These are phyloP conservation scores for Candida krabiensis DNA, from an alignment of 805 yeast genomes.

Conservation along the genomic window DNA sequence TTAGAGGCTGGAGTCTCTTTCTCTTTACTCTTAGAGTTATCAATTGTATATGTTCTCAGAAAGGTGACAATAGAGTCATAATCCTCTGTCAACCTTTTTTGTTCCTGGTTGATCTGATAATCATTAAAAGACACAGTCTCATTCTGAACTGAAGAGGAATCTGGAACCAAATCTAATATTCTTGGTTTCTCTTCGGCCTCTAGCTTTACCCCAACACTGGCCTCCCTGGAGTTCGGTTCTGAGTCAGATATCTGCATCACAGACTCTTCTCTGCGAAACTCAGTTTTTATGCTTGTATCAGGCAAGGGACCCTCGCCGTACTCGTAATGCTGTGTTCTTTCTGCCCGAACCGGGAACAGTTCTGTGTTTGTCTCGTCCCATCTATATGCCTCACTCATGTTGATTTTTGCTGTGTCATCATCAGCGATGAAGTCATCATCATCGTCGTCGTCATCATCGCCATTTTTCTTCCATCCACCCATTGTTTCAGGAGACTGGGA, in stretches of 20 bases:
- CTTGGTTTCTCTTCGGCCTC: conserved; percentile 7
- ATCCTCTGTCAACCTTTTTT: conserved; percentile 36
- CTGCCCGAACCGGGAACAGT: conserved; percentile 72
- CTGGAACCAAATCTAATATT: conserved; percentile 13
- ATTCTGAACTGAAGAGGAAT: conserved; percentile 4
- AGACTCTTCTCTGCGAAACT: conserved; percentile 27
- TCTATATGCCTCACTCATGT: conserved; percentile 62
- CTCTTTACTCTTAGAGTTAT: conserved; percentile 7
- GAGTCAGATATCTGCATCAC: conserved; percentile 19
- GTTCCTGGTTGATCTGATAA: conserved; percentile 37
- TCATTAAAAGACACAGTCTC: conserved; percentile 22
- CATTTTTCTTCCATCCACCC: conserved; percentile 10
- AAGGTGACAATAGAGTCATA: conserved; percentile 35
- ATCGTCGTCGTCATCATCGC: conserved; percentile 42
- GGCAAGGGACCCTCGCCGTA: conserved; percentile 31
- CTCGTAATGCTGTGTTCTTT: conserved; percentile 46
- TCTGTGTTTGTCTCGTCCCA: conserved; percentile 53
- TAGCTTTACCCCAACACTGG: conserved; percentile 21
- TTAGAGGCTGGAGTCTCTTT: conserved; percentile 1
- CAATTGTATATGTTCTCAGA: conserved; percentile 15
- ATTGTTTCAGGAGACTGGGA: conserved; percentile 12
- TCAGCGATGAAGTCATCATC: conserved; percentile 25
- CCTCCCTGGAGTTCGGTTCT: conserved; percentile 24
- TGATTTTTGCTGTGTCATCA: conserved; percentile 49
- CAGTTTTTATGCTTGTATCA: conserved; percentile 35